Evolutionary conservation across 75 land plant genomes (phyloP).

Genomic region (Cupressus sempervirens): DNA sequence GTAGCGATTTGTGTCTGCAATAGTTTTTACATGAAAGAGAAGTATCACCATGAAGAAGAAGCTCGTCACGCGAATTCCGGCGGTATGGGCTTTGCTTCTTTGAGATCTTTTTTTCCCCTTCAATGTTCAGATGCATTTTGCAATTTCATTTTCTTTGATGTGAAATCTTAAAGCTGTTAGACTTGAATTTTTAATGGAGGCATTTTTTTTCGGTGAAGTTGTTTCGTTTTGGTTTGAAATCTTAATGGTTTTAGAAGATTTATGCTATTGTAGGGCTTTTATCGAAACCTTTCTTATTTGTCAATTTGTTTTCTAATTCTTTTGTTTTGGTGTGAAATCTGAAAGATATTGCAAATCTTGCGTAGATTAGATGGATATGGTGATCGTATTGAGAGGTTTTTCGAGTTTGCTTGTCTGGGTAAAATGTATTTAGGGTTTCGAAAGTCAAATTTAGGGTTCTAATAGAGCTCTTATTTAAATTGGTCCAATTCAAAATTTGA

Average conservation of each 20-base stretch:
- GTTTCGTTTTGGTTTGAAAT: not conserved
- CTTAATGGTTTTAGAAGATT: not conserved
- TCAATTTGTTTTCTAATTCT: not conserved
- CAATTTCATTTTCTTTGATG: not conserved
- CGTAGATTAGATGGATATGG: not conserved
- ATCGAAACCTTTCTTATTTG: not conserved
- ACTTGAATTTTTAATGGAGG: not conserved
- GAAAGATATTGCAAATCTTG: not conserved
- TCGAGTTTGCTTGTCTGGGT: not conserved
- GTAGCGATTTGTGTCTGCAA: not conserved
- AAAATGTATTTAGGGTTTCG: not conserved
- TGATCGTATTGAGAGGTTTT: not conserved
- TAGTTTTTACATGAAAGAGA: not conserved
- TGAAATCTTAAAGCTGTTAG: not conserved
- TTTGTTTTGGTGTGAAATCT: not conserved
- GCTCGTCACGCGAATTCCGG: conserved; percentile 64
- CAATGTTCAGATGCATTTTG: not conserved
- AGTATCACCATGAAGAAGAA: conserved; percentile 48
- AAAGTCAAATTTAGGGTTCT: not conserved
- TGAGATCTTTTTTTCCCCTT: not conserved
- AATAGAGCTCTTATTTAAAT: not conserved
- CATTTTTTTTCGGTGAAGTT: not conserved
- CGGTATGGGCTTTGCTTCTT: conserved; percentile 34
- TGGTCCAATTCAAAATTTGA: not conserved
- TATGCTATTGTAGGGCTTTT: not conserved